These are phyloP conservation scores for Chlamydomonas schloesseri DNA, from an alignment of 139 green algal species.

Conservation along the genomic window DNA sequence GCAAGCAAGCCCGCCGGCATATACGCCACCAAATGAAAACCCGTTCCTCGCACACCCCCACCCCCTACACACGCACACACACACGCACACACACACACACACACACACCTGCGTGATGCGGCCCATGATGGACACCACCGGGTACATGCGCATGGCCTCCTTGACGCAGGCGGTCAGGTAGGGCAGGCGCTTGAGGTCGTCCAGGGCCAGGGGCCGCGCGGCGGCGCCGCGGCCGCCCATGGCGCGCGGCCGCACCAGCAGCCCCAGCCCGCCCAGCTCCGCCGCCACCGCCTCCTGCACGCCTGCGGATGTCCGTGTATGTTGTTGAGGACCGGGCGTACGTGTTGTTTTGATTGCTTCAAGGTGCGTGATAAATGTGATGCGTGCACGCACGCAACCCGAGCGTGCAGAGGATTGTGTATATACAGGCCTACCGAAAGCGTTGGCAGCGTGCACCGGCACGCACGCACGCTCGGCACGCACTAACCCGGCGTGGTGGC, in stretches of 20 bases:
- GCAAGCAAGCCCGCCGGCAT: no score
- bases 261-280: slow-evolving; percentile 61
- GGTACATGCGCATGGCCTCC: slow-evolving; percentile 70
- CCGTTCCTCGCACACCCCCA: no score
- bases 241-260: slow-evolving; percentile 52
- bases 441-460: no score
- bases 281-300: slow-evolving; percentile 59
- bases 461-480: not conserved
- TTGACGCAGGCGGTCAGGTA: slow-evolving; percentile 41
- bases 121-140: slow-evolving; percentile 66
- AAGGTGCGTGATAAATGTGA: no score
- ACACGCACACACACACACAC: no score
- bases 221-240: slow-evolving; percentile 15
- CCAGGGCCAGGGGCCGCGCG: slow-evolving; percentile 7
- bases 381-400: no score
- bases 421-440: no score
- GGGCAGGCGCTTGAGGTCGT: slow-evolving; percentile 42
- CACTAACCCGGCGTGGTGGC: slow-evolving; percentile 51
- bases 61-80: no score
- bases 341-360: no score
- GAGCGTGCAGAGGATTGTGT: no score
- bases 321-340: not conserved
- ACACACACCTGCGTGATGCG: slow-evolving; percentile 22
- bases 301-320: slow-evolving; percentile 41
- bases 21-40: no score